Evolutionary conservation across 345 rosid species (phyloP).

Genomic region (Schrenkiella parvula): DNA sequence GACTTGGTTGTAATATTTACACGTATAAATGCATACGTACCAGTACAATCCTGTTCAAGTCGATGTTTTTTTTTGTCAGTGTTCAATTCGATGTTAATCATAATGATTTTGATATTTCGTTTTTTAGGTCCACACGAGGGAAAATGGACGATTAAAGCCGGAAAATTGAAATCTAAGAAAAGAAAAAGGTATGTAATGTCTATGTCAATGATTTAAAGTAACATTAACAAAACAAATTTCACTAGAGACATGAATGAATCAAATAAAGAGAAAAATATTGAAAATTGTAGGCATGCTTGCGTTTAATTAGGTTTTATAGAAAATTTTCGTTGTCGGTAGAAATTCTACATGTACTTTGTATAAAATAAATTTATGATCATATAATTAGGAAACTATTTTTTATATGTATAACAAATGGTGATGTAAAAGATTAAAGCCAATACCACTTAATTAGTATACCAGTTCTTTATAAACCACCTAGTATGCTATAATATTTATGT

Average conservation of each 20-base stretch:
- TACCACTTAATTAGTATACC: background rate
- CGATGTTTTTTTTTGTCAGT: conserved; percentile 22
- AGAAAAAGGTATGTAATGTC: conserved; percentile 28
- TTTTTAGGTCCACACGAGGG: conserved; percentile 32
- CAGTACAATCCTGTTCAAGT: conserved; percentile 14
- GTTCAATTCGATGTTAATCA: conserved; percentile 12
- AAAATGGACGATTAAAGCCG: conserved; percentile 21
- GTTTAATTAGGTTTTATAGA: conserved; percentile 12
- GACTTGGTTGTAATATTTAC: conserved; percentile 26
- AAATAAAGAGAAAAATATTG: background rate
- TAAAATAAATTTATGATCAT: background rate
- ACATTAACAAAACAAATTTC: conserved; percentile 25
- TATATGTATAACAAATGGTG: background rate
- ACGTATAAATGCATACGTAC: conserved; percentile 27
- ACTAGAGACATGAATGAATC: conserved; percentile 24
- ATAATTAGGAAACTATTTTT: background rate
- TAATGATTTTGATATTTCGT: conserved; percentile 25
- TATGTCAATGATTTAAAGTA: conserved; percentile 22
- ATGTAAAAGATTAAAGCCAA: background rate
- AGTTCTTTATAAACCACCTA: too few species aligned
- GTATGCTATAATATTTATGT: background rate
- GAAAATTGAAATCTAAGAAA: conserved; percentile 8
- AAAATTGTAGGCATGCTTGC: conserved; percentile 3
- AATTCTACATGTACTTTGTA: background rate
- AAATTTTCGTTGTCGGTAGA: conserved; percentile 7